Evolutionary conservation across 2,329 filamentous ascomycete genomes (phyloP), one percentile per base, ranked within the genome.

Genomic region (Plectosphaerella cucumerina): DNA sequence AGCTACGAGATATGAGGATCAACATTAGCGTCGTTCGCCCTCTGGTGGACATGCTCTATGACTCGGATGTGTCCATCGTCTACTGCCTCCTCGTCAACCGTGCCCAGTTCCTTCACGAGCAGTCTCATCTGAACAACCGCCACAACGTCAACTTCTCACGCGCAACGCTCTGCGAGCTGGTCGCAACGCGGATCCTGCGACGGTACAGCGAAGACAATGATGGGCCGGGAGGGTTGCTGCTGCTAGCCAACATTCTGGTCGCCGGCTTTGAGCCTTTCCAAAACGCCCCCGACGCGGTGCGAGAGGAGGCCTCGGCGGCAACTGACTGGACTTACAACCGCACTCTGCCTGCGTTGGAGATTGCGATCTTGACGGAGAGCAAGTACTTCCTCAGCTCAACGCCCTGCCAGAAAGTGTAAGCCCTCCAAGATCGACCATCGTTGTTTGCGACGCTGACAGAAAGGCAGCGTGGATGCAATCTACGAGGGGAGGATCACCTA

Each of bases 241-340:
- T 90, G 20, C 76, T 94, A 6, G 84, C 89, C 6, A 88, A 92
- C 59, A 86, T 94, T 31, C 79, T 94, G 18, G 87, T 95, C 14
- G 87, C 89, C 15, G 87, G 88, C 14, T 94, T 95, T 60, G 86
- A 91, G 60, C 89, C 90, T 1, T 94, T 94, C 60, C 89, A 94
- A 68, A 89, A 89, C 58, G 89, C 89, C 0, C 90, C 90, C 0
- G 70, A 76, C 1, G 78, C 87, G 50, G 78, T 92, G 39, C 76
- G 81, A 34, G 72, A 75, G 15, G 77, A 87, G 57, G 82, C 80
- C 26, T 73, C 78, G 56, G 65, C 71, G 21, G 74, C 72, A 37
- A 69, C 70, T 14, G 69, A 73, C 3, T 78, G 74, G 70, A 72
- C 70, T 34, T 70, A 76, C 52, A 69, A 76, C 53, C 71, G 82